These are phyloP conservation scores for Malassezia psittaci DNA, from an alignment of 1,284 basidiomycete genomes.

Conservation along the genomic window DNA sequence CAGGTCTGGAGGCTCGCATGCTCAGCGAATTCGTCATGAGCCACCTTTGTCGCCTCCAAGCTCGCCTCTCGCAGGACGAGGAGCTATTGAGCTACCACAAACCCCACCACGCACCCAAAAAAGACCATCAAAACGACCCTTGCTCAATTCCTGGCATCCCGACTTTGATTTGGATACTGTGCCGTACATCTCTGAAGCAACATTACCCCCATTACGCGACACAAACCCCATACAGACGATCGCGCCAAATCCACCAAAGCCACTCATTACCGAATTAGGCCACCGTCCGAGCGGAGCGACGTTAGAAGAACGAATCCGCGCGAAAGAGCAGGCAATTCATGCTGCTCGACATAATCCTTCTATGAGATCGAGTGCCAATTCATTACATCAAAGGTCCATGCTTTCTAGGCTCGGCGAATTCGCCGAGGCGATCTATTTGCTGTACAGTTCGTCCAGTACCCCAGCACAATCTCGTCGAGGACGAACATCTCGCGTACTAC, in stretches of 20 bases:
- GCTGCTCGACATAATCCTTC: not conserved
- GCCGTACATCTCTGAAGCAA: slow-evolving; percentile 6
- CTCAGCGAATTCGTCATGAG: slow-evolving; percentile 3
- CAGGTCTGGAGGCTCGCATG: slow-evolving; percentile 8
- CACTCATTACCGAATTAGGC: not conserved
- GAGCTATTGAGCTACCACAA: not conserved
- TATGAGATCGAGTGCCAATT: not conserved
- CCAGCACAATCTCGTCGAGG: not conserved
- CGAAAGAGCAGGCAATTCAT: slow-evolving; percentile 12
- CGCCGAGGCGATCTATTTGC: slow-evolving; percentile 12
- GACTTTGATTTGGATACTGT: slow-evolving; percentile 2
- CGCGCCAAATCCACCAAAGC: not conserved
- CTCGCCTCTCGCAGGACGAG: not conserved
- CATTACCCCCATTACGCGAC: slow-evolving; percentile 5
- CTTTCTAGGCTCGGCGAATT: slow-evolving; percentile 14
- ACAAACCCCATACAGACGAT: not conserved
- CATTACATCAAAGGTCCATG: slow-evolving; percentile 8
- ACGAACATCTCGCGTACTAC: slow-evolving; percentile 2
- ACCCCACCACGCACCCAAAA: not conserved
- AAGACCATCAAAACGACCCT: not conserved
- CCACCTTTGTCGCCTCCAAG: not conserved
- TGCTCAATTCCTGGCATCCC: slow-evolving; percentile 7
- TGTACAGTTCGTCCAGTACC: not conserved
- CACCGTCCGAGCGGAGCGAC: not conserved
- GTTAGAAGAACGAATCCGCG: slow-evolving; percentile 16